Evolutionary conservation across 805 yeast species (phyloP).

Genomic region (Metschnikowia matae): DNA sequence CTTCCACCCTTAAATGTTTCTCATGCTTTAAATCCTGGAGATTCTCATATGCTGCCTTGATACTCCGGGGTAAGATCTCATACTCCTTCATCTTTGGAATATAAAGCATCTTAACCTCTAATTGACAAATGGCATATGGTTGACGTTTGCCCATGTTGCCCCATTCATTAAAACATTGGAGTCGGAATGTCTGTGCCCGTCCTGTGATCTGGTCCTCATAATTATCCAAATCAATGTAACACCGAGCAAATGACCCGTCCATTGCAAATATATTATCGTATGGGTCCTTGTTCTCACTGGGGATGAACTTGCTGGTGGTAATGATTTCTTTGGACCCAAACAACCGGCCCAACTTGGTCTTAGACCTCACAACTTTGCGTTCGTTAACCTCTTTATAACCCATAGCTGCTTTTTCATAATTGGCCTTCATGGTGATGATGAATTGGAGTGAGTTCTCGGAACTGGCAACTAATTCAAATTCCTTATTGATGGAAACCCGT

Average conservation of each 20-base stretch:
- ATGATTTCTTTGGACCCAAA: conserved; percentile 47
- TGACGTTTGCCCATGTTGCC: conserved; percentile 27
- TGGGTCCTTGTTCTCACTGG: conserved; percentile 50
- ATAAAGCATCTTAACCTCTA: conserved; percentile 65
- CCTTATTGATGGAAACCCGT: conserved; percentile 52
- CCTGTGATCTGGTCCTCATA: conserved; percentile 56
- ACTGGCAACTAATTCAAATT: conserved; percentile 66
- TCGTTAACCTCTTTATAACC: conserved; percentile 59
- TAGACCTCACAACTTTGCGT: conserved; percentile 45
- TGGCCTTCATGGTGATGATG: conserved; percentile 67
- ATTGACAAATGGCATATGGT: conserved; percentile 62
- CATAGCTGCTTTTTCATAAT: conserved; percentile 48
- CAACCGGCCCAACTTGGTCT: conserved; percentile 42
- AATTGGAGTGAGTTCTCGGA: conserved; percentile 54
- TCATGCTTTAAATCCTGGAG: conserved; percentile 31
- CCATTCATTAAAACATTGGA: conserved; percentile 84
- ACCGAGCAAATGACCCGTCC: conserved; percentile 87
- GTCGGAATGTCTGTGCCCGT: conserved; percentile 43
- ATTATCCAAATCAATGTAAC: conserved; percentile 60
- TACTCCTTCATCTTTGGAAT: conserved; percentile 57
- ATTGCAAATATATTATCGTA: conserved; percentile 66
- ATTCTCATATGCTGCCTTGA: conserved; percentile 43
- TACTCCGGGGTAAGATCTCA: conserved; percentile 69
- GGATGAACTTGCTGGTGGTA: conserved; percentile 49
- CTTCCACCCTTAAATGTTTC: conserved; percentile 42